Evolutionary conservation across 75 land plant genomes (phyloP).

Genomic region (Larix kaempferi): DNA sequence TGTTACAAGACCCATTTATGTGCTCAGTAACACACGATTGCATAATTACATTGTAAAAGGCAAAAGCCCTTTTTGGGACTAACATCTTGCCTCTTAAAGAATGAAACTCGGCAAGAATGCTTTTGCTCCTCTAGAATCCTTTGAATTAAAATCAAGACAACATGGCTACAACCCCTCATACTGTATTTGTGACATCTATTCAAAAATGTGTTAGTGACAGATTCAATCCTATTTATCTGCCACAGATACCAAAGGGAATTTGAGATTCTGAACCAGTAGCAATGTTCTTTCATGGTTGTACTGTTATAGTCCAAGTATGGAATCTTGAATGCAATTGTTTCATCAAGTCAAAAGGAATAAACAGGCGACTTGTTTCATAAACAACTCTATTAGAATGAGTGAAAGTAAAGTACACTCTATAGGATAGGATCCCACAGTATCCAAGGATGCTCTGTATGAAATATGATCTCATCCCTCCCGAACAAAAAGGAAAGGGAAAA

Average conservation of each 20-base stretch:
- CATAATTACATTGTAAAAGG: not conserved
- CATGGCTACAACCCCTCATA: not conserved
- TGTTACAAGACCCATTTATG: too few species aligned
- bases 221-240: not conserved
- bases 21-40: not conserved
- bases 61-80: not conserved
- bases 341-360: not conserved
- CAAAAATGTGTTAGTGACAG: not conserved
- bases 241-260: not conserved
- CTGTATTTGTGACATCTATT: not conserved
- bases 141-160: not conserved
- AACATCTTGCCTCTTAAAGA: not conserved
- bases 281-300: not conserved
- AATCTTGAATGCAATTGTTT: not conserved
- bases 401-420: not conserved
- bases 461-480: not conserved
- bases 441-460: not conserved
- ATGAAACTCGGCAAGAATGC: not conserved
- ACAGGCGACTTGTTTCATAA: not conserved
- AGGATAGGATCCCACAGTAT: conserved; percentile 3
- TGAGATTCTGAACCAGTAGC: not conserved
- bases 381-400: not conserved
- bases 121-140: not conserved
- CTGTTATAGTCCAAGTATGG: not conserved
- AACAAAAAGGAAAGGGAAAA: not conserved